These are phyloP conservation scores for Calonectria pseudoturangicola DNA, from an alignment of 2,329 filamentous ascomycete species.

Conservation along the genomic window DNA sequence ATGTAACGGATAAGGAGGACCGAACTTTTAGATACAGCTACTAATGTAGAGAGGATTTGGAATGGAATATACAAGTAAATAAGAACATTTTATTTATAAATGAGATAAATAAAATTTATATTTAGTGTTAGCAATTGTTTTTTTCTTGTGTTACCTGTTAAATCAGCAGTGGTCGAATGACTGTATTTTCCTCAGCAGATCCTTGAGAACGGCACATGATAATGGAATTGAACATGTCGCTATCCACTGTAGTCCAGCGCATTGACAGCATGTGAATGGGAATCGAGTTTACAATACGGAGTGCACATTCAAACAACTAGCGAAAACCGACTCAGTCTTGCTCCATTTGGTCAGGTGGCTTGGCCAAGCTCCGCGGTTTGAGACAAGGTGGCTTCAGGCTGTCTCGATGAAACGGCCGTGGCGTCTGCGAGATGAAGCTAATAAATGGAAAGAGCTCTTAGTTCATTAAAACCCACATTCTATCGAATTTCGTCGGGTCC, in stretches of 20 bases:
- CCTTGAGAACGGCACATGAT: too few species aligned
- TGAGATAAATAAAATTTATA: too few species aligned
- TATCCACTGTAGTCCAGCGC: too few species aligned
- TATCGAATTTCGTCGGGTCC: not conserved
- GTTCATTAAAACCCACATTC: constrained; percentile 12
- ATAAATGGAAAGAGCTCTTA: constrained; percentile 13
- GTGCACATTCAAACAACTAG: constrained; percentile 3
- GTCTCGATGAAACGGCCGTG: constrained; percentile 34
- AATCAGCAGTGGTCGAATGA: too few species aligned
- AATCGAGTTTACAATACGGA: constrained; percentile 11
- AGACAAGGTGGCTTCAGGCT: constrained; percentile 26
- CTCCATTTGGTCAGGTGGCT: not conserved
- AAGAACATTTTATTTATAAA: too few species aligned
- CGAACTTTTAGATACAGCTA: constrained; percentile 36
- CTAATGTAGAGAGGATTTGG: not conserved
- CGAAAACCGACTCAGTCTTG: not conserved
- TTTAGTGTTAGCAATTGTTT: too few species aligned
- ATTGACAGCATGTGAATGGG: constrained; percentile 9
- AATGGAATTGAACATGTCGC: too few species aligned
- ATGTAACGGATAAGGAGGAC: constrained; percentile 37
- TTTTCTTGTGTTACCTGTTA: too few species aligned
- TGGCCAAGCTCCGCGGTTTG: not conserved
- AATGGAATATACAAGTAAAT: not conserved
- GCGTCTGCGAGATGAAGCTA: constrained; percentile 31
- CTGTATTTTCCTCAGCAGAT: too few species aligned